Percentiles rank a stretch among this genome's conserved stretches.
These are phyloP conservation scores for Kuraishia hungarica DNA, from an alignment of 805 yeast species.

Conservation along the genomic window DNA sequence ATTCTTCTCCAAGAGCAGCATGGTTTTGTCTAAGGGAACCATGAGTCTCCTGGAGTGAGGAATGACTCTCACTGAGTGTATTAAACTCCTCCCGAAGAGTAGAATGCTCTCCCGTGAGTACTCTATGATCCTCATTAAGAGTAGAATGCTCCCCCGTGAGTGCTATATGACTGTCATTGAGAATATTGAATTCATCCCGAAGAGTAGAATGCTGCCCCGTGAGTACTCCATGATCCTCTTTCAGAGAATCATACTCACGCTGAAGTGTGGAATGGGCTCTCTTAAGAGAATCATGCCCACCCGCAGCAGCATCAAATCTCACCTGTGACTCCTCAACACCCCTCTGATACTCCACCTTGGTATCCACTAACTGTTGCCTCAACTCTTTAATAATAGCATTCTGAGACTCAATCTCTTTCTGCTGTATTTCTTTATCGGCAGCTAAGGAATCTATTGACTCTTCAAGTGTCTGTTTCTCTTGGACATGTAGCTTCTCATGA, in stretches of 20 bases:
- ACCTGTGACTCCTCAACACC: too few species aligned
- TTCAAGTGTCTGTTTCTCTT: not conserved
- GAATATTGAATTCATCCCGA: not conserved
- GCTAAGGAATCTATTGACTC: slow-evolving; percentile 7
- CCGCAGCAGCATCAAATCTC: too few species aligned
- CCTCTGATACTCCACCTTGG: too few species aligned
- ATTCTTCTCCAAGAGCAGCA: not conserved
- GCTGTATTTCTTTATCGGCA: slow-evolving; percentile 5
- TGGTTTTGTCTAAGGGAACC: not conserved
- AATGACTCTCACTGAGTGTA: not conserved
- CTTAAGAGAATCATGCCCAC: too few species aligned
- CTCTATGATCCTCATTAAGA: not conserved
- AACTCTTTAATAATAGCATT: not conserved
- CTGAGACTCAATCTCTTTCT: slow-evolving; percentile 4
- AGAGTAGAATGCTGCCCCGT: not conserved
- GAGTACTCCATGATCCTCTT: not conserved
- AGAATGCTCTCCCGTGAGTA: not conserved
- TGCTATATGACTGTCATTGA: not conserved
- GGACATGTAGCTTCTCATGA: not conserved
- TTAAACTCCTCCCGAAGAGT: not conserved
- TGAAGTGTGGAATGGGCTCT: too few species aligned
- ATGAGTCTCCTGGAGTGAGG: not conserved
- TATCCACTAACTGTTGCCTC: not conserved
- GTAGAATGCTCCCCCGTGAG: not conserved
- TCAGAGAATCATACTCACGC: not conserved